Base-by-base conservation (phyloP, 805 yeast genomes). In the Zygoascus bituminiphila region DNA sequence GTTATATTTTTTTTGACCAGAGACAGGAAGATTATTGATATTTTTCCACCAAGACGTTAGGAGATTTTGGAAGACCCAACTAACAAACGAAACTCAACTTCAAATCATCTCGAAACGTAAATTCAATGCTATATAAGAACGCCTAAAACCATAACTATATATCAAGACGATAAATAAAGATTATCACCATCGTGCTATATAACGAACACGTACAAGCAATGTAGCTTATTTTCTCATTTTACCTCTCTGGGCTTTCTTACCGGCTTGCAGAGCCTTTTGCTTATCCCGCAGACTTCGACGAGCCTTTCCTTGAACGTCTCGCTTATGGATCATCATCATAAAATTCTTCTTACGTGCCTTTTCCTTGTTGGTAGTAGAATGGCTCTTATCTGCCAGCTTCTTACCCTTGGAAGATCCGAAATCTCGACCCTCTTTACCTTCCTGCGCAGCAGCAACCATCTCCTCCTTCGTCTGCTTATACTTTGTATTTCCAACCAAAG, bases 271-370 rank as follows among this genome's bases (percentile, higher is more conserved):
- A 17, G 85, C 80, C 65, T 81, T 85, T 66, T 89, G 97, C 66
- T 88, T 82, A 65, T 93, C 98, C 59, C 96, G 76, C 59, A 93
- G 73, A 49, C 96, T 86, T 76, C 84, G 74, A 70, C 82, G 85
- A 54, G 84, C 89, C 68, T 93, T 93, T 54, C 98, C 98, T 67
- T 86, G 95, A 36, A 93, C 98, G 45, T 86, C 81, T 60, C 80
- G 80, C 72, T 91, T 93, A 69, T 93, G 99, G 58, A 93, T 86
- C 91, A 86, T 86, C 99, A 93, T 93, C 64, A 93, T 91, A 63
- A 88, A 93, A 70, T 93, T 93, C 96, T 93, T 93, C 88, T 88
- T 88, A 67, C 98, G 78, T 21, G 88, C 94, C 78, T 93, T 93
- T 69, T 94, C 97, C 68, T 80, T 81, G 67, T 93, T 93, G 2